Conservation (phyloP, 1,284 basidiomycete species). For the Trametes pubescens region DNA sequence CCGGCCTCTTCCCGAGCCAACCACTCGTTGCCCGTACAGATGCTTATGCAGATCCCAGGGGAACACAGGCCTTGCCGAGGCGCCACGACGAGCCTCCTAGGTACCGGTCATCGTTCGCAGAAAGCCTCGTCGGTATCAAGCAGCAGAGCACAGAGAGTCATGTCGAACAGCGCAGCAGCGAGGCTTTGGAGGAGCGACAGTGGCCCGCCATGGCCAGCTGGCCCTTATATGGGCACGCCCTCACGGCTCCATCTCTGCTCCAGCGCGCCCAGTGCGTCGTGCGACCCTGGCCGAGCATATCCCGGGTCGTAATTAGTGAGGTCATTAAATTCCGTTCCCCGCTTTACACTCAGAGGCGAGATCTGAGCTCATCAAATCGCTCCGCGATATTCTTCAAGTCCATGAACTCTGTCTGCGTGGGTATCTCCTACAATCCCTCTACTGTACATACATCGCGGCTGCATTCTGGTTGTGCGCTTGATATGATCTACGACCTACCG, state of each 20-base stretch:
- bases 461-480: not conserved
- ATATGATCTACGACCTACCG: slow-evolving; percentile 45
- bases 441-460: not conserved
- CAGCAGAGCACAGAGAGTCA: not conserved
- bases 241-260: not conserved
- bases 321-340: no score
- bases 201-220: not conserved
- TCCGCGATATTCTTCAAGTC: no score
- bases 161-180: not conserved
- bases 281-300: not conserved
- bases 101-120: not conserved
- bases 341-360: no score
- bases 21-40: not conserved
- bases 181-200: not conserved
- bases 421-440: no score
- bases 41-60: not conserved
- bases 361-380: no score
- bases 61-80: not conserved
- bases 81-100: not conserved
- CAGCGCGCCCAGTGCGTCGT: not conserved
- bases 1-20: slow-evolving; percentile 2
- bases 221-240: not conserved
- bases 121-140: not conserved
- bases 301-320: no score
- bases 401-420: no score